Base-by-base conservation (phyloP, 2,329 filamentous ascomycete species). In the Ambrosiella xylebori region DNA sequence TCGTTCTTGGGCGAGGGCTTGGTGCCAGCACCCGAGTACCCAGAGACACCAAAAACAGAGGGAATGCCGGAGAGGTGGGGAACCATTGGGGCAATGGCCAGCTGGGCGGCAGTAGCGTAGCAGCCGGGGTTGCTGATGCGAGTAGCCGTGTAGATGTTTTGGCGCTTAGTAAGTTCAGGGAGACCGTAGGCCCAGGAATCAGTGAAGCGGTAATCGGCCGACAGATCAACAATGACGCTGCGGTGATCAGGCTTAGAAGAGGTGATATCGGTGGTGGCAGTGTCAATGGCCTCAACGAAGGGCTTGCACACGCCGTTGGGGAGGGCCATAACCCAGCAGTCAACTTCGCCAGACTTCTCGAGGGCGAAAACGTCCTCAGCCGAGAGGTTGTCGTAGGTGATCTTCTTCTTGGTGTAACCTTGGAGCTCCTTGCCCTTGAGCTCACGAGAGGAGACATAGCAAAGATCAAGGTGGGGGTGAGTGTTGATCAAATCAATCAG, bases 261-360 rank as follows among this genome's bases (percentile, higher is more conserved):
- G 17, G 41, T 13, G 27, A 56, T 38, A 11, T 58, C 56, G 27
- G 63, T 61, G 56, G 73, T 68, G 55, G 73, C 60, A 7, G 50
- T 54, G 17, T 59, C 54, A 57, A 97, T 80, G 7, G 91, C 91
- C 63, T 97, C 88, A 8, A 97, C 85, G 64, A 85, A 98, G 0
- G 93, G 90, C 73, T 89, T 86, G 80, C 88, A 96, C 54, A 95
- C 88, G 61, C 88, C 87, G 67, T 97, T 98, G 50, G 91, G 93
- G 37, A 97, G 81, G 40, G 93, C 93, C 87, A 97, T 93, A 50
- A 97, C 87, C 90, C 90, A 97, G 72, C 87, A 93, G 73, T 97
- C 91, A 54, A 97, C 83, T 65, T 90, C 81, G 56, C 86, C 86
- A 38, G 84, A 81, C 68, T 86, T 83, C 62, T 93, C 87, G 80